Evolutionary conservation across 179 eudicot genomes (phyloP).

Genomic region (Silene vulgaris): DNA sequence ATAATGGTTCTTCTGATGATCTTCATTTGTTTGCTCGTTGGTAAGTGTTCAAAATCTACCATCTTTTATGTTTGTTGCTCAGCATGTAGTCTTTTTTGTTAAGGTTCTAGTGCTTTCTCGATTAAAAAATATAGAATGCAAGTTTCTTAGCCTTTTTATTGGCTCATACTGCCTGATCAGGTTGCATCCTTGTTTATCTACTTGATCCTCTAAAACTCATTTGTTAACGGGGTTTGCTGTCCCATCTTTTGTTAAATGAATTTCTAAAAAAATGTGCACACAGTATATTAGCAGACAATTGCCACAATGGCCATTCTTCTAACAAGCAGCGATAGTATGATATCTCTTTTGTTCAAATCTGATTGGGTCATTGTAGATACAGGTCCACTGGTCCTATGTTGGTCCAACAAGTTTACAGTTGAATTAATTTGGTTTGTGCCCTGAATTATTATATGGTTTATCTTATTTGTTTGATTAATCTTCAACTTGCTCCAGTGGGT

Average conservation of each 20-base stretch:
- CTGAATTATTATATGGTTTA: too few relatives aligned
- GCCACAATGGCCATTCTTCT: too few relatives aligned
- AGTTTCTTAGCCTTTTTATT: conserved; percentile 1
- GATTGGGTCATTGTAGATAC: not conserved
- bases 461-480: too few relatives aligned
- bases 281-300: not conserved
- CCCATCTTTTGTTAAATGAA: not conserved
- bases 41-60: conserved; percentile 35
- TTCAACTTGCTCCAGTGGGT: too few relatives aligned
- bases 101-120: not conserved
- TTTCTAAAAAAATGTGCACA: not conserved
- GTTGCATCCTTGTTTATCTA: not conserved
- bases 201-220: not conserved
- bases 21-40: conserved; percentile 77
- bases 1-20: conserved; percentile 66
- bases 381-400: not conserved
- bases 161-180: not conserved
- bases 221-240: not conserved
- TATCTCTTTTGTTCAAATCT: not conserved
- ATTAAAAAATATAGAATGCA: not conserved
- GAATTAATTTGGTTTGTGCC: not conserved
- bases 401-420: not conserved
- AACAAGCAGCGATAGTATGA: too few relatives aligned
- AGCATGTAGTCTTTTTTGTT: not conserved
- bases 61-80: conserved; percentile 8